Percentiles rank a stretch among this genome's conserved stretches.
Evolutionary conservation across 192 early-diverging fungal species (phyloP).

Genomic region (Coemansia sp.): DNA sequence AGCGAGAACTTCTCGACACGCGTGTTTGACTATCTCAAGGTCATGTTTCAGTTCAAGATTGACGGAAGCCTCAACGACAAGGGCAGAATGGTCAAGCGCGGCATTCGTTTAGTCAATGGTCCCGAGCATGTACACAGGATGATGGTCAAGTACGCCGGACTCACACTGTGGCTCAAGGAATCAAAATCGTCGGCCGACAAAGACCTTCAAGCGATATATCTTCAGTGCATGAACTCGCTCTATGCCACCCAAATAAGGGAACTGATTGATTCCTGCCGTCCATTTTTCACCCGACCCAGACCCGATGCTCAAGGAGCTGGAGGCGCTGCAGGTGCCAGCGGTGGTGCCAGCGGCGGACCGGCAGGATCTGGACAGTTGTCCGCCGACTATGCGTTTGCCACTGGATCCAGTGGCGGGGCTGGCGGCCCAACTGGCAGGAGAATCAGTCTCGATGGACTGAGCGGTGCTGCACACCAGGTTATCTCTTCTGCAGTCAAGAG

Average conservation of each 20-base stretch:
- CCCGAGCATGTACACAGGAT: slow-evolving; percentile 66
- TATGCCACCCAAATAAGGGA: slow-evolving; percentile 58
- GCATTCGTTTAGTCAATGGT: slow-evolving; percentile 45
- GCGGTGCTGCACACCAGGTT: slow-evolving; percentile 42
- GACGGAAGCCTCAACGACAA: slow-evolving; percentile 58
- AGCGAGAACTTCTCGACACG: slow-evolving; percentile 66
- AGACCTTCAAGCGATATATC: slow-evolving; percentile 72
- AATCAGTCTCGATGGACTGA: slow-evolving; percentile 44
- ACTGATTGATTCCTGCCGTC: slow-evolving; percentile 58
- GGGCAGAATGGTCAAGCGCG: slow-evolving; percentile 26
- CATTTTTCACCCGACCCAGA: slow-evolving; percentile 35
- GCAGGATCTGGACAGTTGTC: neutral
- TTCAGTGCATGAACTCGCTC: slow-evolving; percentile 57
- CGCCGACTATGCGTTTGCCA: slow-evolving; percentile 41
- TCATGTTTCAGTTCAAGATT: slow-evolving; percentile 66
- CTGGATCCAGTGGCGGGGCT: slow-evolving; percentile 12
- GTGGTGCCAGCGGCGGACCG: neutral
- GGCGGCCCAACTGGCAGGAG: slow-evolving; percentile 25
- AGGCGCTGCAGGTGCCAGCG: slow-evolving; percentile 10
- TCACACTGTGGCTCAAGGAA: slow-evolving; percentile 74
- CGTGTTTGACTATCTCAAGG: slow-evolving; percentile 65
- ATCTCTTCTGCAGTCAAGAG: slow-evolving; percentile 29
- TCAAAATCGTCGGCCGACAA: slow-evolving; percentile 69
- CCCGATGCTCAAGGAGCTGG: slow-evolving; percentile 31
- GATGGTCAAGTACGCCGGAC: slow-evolving; percentile 65